Evolutionary conservation across 306 rosid species (phyloP), one percentile per base, ranked within the genome.

Genomic region (Cucurbita maxima): DNA sequence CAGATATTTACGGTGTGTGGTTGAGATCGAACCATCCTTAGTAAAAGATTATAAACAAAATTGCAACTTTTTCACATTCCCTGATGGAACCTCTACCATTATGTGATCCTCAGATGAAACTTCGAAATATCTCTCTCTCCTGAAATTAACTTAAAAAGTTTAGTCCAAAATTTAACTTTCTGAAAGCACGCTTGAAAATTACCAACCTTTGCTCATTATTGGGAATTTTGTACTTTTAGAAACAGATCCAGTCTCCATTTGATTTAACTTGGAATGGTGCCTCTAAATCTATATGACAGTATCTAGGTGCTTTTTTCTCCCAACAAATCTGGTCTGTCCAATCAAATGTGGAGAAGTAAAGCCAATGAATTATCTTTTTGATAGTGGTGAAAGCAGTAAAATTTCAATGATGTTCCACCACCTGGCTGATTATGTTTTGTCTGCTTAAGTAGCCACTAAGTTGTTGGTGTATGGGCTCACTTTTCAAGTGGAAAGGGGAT

Each of bases 381-480:
- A 22, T 68, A 68, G 73, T 47, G 20, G 38, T 68, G 36, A 47
- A 34, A 68, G 43, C 73, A 47, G 73, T 68, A 68, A 22, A 45
- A 47, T 22, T 68, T 13, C 41, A 68, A 63, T 63, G 71, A 38
- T 38, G 45, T 63, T 68, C 57, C 73, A 68, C 57, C 56, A 68
- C 57, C 41, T 66, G 72, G 38, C 72, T 66, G 54, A 66, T 66
- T 44, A 66, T 66, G 18, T 66, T 66, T 43, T 64, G 71, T 40
- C 71, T 64, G 52, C 53, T 63, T 63, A 63, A 64, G 71, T 43
- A 66, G 72, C 72, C 72, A 66, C 72, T 66, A 66, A 43, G 19
- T 30, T 30, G 54, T 44, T 19, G 40, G 70, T 66, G 72, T 14
- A 12, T 47, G 48, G 43, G 22, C 13, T 69, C 44, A 48, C 43